Evolutionary conservation across 257 asterid genomes (phyloP), one percentile per base, ranked within the genome.

Genomic region (Buddleja alternifolia): DNA sequence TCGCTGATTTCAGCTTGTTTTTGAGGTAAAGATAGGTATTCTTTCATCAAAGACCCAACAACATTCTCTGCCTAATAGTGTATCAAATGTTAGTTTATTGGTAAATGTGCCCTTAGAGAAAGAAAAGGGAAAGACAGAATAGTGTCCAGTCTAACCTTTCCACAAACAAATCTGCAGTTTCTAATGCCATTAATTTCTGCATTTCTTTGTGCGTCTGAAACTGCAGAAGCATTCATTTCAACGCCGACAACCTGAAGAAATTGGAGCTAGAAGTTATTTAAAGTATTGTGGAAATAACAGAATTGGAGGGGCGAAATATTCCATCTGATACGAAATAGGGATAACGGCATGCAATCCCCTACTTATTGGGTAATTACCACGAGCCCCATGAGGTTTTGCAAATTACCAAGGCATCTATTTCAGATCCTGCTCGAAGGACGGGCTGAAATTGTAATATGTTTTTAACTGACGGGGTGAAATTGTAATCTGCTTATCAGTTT

Each of bases 181-280:
- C 74, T 83, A 46, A 89, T 86, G 72, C 93, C 93, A 67, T 94
- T 94, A 57, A 86, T 82, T 68, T 91, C 92, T 10, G 97, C 99
- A 83, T 94, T 94, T 75, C 95, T 91, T 54, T 86, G 86, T 29
- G 99, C 97, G 52, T 94, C 99, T 68, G 80, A 73, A 77, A 91
- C 94, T 19, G 99, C 99, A 71, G 97, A 89, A 75, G 96, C 97
- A 81, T 94, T 91, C 99, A 94, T 91, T 83, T 94, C 97, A 73
- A 94, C 84, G 68, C 99, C 99, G 20, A 91, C 96, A 67, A 94
- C 99, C 99, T 94, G 85, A 76, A 63, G 37, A 75, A 54, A 47
- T 71, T 48, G 58, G 74, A 58, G 40, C 52, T 44, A 70, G 60
- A 56, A 45, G 48, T 71, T 63, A 73, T 23, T 65, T 47, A 57